phyloP scores from a whole-genome alignment of 306 rosid species.

The Casuarina glauca region DNA sequence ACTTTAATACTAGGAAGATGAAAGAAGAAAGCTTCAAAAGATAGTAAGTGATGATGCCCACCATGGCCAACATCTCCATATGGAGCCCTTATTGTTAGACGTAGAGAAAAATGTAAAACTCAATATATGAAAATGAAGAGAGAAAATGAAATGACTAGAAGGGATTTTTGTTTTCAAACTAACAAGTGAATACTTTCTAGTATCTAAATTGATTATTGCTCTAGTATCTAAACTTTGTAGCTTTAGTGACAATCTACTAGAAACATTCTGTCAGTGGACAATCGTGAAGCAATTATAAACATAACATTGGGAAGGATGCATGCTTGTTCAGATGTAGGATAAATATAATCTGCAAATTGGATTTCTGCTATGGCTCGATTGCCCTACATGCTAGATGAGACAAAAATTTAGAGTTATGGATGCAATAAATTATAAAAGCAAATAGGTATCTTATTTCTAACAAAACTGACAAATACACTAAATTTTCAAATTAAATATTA shows the following conservation, averaged over 20 bases:
- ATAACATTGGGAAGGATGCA: slow-evolving; percentile 30
- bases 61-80: slow-evolving; percentile 99
- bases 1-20: slow-evolving; percentile 96
- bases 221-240: slow-evolving; percentile 95
- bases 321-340: slow-evolving; percentile 98
- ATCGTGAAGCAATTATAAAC: slow-evolving; percentile 14
- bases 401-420: slow-evolving; percentile 15
- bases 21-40: slow-evolving; percentile 97
- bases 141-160: slow-evolving; percentile 20
- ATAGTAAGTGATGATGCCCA: slow-evolving; percentile 97
- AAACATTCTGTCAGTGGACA: slow-evolving; percentile 28
- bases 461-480: slow-evolving; percentile 8
- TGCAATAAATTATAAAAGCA: neutral
- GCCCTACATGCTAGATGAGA: slow-evolving; percentile 50
- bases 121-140: neutral
- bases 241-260: slow-evolving; percentile 92
- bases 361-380: slow-evolving; percentile 97
- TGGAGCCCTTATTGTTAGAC: slow-evolving; percentile 90
- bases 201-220: slow-evolving; percentile 78
- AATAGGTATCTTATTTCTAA: slow-evolving; percentile 14
- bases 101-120: slow-evolving; percentile 33
- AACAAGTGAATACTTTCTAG: neutral
- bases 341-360: slow-evolving; percentile 96
- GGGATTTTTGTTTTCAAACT: neutral
- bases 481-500: slow-evolving; percentile 64